Evolutionary conservation across 2,329 filamentous ascomycete genomes (phyloP), one percentile per base, ranked within the genome.

Genomic region (Phyllosticta citrichinensis): DNA sequence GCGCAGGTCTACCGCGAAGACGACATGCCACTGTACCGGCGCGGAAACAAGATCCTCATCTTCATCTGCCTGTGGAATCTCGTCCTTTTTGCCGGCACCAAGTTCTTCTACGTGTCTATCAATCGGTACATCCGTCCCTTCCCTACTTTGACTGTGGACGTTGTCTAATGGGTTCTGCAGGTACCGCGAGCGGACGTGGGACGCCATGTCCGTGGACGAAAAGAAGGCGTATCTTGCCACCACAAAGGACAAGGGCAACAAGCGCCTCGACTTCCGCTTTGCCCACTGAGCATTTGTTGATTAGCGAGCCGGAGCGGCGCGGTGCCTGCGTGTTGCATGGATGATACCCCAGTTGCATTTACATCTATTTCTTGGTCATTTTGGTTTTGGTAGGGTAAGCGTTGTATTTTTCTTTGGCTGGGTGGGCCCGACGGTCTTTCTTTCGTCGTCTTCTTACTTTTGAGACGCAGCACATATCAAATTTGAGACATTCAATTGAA

Each of bases 21-120:
- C 57, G 82, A 85, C 64, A 77, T 77, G 59, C 82, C 82, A 0
- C 69, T 77, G 2, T 83, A 85, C 63, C 75, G 74, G 19, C 74
- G 75, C 0, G 83, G 83, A 1, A 84, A 85, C 63, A 74, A 71
- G 17, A 74, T 78, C 0, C 70, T 84, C 1, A 73, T 86, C 24
- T 74, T 71, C 1, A 75, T 84, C 58, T 77, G 77, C 58, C 59
- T 76, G 3, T 66, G 78, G 24, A 75, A 78, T 17, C 76, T 84
- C 4, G 69, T 75, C 1, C 66, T 83, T 0, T 81, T 81, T 60
- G 55, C 80, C 1, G 65, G 73, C 2, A 75, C 79, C 0, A 82
- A 83, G 65, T 64, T 75, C 2, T 81, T 81, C 64, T 83, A 83
- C 61, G 66, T 77, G 35, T 76, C 70, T 68, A 74, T 73, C 54